phyloP scores from a whole-genome alignment of 2,329 filamentous ascomycete species.

The Ilyonectria mors-panacis region DNA sequence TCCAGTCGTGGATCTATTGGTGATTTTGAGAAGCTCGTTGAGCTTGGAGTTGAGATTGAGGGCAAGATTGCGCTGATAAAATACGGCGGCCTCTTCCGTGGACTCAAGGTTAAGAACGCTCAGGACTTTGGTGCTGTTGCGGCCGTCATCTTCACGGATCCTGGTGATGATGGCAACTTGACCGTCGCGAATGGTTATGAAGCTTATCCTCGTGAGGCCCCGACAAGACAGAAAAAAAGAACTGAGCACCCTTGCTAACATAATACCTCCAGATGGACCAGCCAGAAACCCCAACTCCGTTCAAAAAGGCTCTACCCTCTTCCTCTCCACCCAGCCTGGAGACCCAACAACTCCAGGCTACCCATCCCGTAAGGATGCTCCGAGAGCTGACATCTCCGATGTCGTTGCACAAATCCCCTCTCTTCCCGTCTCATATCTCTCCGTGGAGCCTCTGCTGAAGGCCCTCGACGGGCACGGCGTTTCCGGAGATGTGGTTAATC shows the following conservation, averaged over 20 bases:
- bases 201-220: conserved; percentile 71
- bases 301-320: conserved; percentile 83
- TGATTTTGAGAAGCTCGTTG: conserved; percentile 80
- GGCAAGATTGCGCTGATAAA: conserved; percentile 86
- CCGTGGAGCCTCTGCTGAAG: conserved; percentile 83
- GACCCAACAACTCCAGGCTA: conserved; percentile 89
- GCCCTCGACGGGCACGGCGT: conserved; percentile 83
- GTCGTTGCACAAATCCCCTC: conserved; percentile 84
- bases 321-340: conserved; percentile 72
- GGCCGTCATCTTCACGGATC: conserved; percentile 84
- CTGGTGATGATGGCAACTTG: conserved; percentile 84
- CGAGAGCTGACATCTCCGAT: conserved; percentile 73
- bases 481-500: conserved; percentile 76
- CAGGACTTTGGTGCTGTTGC: conserved; percentile 89
- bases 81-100: conserved; percentile 84
- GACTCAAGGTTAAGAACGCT: conserved; percentile 86
- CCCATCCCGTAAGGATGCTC: conserved; percentile 80
- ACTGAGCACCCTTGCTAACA: conserved; percentile 47
- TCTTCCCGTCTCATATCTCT: conserved; percentile 83
- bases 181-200: conserved; percentile 82
- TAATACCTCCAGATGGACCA: conserved; percentile 65
- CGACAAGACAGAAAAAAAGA: not conserved
- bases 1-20: conserved; percentile 74
- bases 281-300: conserved; percentile 84
- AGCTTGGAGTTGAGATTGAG: conserved; percentile 76